These are phyloP conservation scores for Hypericum perforatum DNA, from an alignment of 345 rosid genomes.

Conservation along the genomic window DNA sequence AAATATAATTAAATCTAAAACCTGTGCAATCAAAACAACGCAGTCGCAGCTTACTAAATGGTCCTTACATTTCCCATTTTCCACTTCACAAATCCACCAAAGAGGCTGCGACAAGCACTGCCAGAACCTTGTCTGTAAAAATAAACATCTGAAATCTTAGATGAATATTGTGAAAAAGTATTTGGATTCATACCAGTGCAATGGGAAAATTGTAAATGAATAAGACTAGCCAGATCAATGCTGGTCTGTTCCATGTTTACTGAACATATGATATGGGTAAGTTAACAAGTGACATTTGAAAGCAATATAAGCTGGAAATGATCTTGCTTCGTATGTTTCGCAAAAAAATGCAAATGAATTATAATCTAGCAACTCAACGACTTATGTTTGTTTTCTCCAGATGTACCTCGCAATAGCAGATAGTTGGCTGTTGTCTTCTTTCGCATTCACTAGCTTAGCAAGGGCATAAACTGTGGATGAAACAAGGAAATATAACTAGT, in stretches of 20 bases:
- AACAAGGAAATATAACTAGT: too few relatives aligned
- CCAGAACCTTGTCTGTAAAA: conserved; percentile 91
- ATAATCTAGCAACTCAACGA: neutral
- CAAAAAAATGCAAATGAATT: neutral
- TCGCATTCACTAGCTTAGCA: conserved; percentile 90
- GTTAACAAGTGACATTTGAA: too few relatives aligned
- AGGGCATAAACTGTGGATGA: conserved; percentile 64
- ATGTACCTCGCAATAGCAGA: conserved; percentile 92
- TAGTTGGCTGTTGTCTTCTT: conserved; percentile 78
- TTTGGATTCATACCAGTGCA: neutral
- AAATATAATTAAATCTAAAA: too few relatives aligned
- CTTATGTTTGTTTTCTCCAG: neutral
- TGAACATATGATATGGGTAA: too few relatives aligned
- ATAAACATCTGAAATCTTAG: conserved; percentile 12
- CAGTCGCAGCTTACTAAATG: conserved; percentile 7
- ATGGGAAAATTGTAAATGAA: too few relatives aligned
- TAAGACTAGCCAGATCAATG: too few relatives aligned
- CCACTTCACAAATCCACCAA: conserved; percentile 99
- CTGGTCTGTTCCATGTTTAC: too few relatives aligned
- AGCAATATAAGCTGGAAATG: too few relatives aligned
- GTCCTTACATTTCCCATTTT: conserved; percentile 70
- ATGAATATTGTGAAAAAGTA: conserved; percentile 1
- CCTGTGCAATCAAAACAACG: neutral
- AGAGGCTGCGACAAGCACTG: conserved; percentile 98
- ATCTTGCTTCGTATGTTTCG: too few relatives aligned